Evolutionary conservation across 2,329 filamentous ascomycete genomes (phyloP), one percentile per base, ranked within the genome.

Genomic region (Xylaria polymorpha): DNA sequence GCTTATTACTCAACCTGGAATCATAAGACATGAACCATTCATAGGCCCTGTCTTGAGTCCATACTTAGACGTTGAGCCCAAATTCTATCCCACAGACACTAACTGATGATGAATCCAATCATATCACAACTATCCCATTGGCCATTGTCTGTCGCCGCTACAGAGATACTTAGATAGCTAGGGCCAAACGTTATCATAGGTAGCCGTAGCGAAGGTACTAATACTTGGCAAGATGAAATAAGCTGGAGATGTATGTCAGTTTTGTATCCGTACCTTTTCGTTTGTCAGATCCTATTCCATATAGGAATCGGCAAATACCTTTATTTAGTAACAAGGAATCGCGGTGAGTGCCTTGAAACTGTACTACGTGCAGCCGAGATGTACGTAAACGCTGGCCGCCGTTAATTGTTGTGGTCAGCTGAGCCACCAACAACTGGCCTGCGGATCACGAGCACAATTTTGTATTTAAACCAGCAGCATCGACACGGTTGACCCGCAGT

Each of bases 251-350:
- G 25, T 18, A 29, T 29, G 25, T 51, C 25, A n/a, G 48, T 32
- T 29, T 51, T 32, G 15, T 48, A 22, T 25, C 20, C 20, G 44
- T 51, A n/a, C 15, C 25, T 10, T 39, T 39, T 22, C 51, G n/a
- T 39, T 37, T 56, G 51, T 56, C n/a, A 15, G 32, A 56, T 56
- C 51, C 12, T 15, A 15, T 56, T 18, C 51, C 32, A 18, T 39
- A 22, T 56, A 22, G 10, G 29, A 39, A 56, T 22, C 32, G 51
- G 51, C 6, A 15, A n/a, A 39, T 39, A 41, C 48, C 66, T 68
- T 64, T 50, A 61, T 61, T 60, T 68, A 64, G 61, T 22, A 68
- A 61, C 61, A 59, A 43, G 41, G 37, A 32, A 18, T 12, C 39
- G 8, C 2, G 29, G 48, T 48, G 48, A 41, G 50, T 14, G 55